These are phyloP conservation scores for Beauveria brongniartii DNA, from an alignment of 2,329 filamentous ascomycete species.

Conservation along the genomic window DNA sequence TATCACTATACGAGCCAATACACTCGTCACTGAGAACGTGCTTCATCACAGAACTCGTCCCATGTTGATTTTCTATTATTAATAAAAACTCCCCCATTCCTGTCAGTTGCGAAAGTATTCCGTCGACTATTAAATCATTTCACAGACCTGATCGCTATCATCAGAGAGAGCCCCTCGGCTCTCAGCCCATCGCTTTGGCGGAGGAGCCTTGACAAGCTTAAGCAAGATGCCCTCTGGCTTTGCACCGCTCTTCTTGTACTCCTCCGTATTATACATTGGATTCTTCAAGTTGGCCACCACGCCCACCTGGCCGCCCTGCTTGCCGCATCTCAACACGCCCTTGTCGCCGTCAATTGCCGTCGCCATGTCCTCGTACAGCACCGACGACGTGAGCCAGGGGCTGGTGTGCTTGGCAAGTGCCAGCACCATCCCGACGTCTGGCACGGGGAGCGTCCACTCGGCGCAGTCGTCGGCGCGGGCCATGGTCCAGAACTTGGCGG, in stretches of 20 bases:
- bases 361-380: conserved; percentile 20
- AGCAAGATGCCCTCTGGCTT: conserved; percentile 19
- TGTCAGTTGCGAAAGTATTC: background rate
- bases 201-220: conserved; percentile 19
- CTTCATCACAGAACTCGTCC: no score
- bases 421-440: conserved; percentile 12
- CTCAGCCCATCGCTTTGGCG: background rate
- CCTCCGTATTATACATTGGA: conserved; percentile 13
- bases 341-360: conserved; percentile 14
- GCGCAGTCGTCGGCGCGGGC: conserved; percentile 15
- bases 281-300: background rate
- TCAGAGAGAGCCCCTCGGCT: background rate
- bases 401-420: conserved; percentile 20
- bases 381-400: conserved; percentile 14
- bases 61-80: no score
- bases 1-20: no score
- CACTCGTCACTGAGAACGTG: no score
- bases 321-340: background rate
- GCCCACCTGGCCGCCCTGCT: background rate
- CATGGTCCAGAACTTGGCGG: conserved; percentile 14
- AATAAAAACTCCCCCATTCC: no score
- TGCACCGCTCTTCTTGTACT: conserved; percentile 16
- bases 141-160: background rate
- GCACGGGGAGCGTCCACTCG: conserved; percentile 17
- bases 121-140: no score